Evolutionary conservation across 192 early-diverging fungal species (phyloP).

Genomic region (Coemansia sp.): DNA sequence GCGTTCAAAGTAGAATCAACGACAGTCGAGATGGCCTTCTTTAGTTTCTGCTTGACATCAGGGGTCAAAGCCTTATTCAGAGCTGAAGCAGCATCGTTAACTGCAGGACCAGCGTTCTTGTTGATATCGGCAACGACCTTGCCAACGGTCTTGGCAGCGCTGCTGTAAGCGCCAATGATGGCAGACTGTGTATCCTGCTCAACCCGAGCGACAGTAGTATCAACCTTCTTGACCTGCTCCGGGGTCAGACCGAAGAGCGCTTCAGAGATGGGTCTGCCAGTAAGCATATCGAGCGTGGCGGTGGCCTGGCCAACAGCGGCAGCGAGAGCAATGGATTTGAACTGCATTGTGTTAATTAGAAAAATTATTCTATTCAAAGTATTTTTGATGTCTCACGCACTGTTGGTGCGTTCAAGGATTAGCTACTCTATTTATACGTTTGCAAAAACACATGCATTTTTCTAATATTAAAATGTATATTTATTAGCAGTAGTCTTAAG

Average conservation of each 20-base stretch:
- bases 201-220: conserved; percentile 30
- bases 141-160: conserved; percentile 19
- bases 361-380: not conserved
- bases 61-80: conserved; percentile 48
- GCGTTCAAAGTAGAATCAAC: conserved; percentile 45
- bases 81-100: conserved; percentile 32
- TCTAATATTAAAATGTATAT: too few species aligned
- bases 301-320: conserved; percentile 35
- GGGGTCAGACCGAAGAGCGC: conserved; percentile 45
- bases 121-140: conserved; percentile 35
- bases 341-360: conserved; percentile 22
- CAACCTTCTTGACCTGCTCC: conserved; percentile 50
- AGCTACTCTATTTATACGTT: not conserved
- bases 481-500: too few species aligned
- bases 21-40: conserved; percentile 46
- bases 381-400: not conserved
- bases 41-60: conserved; percentile 45
- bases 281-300: conserved; percentile 39
- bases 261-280: conserved; percentile 48
- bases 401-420: not conserved
- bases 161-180: conserved; percentile 17
- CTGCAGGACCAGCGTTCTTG: conserved; percentile 37
- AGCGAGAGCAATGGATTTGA: conserved; percentile 22
- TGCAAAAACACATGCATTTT: not conserved
- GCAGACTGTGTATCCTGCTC: conserved; percentile 20